These are phyloP conservation scores for Candida ulmi DNA, from an alignment of 805 yeast species.

Conservation along the genomic window DNA sequence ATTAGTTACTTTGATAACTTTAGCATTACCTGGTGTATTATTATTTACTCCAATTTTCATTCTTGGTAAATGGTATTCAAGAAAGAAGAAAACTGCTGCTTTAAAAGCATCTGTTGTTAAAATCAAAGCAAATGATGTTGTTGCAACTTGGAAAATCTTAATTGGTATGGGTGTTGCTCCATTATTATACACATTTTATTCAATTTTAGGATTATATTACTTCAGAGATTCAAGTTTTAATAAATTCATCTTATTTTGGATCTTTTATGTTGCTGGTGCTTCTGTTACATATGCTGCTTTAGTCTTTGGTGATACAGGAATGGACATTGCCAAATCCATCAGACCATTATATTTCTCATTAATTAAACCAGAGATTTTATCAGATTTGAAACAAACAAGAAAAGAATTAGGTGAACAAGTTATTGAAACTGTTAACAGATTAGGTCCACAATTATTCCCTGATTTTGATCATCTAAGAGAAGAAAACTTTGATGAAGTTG, in stretches of 20 bases:
- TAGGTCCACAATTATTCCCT: slow-evolving; percentile 83
- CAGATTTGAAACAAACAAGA: slow-evolving; percentile 57
- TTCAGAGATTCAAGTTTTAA: slow-evolving; percentile 28
- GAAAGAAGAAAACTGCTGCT: slow-evolving; percentile 68
- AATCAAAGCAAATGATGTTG: slow-evolving; percentile 86
- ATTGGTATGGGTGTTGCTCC: slow-evolving; percentile 90
- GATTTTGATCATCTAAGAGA: slow-evolving; percentile 56
- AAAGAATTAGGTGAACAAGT: slow-evolving; percentile 62
- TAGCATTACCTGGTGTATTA: slow-evolving; percentile 84
- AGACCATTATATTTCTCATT: slow-evolving; percentile 72
- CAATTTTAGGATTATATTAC: slow-evolving; percentile 46
- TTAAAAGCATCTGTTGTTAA: slow-evolving; percentile 85
- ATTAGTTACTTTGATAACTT: slow-evolving; percentile 47
- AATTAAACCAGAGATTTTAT: slow-evolving; percentile 49
- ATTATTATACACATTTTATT: slow-evolving; percentile 73
- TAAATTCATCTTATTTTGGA: slow-evolving; percentile 25
- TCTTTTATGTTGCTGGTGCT: slow-evolving; percentile 61
- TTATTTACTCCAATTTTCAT: slow-evolving; percentile 86
- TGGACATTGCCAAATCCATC: slow-evolving; percentile 79
- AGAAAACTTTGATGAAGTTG: slow-evolving; percentile 23
- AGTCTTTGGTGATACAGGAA: slow-evolving; percentile 87
- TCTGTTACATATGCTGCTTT: slow-evolving; percentile 85
- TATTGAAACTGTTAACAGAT: slow-evolving; percentile 70
- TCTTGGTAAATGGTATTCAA: slow-evolving; percentile 69
- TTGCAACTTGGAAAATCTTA: slow-evolving; percentile 95